Evolutionary conservation across 768 basidiomycete genomes (phyloP).

Genomic region (Termitomyces sp.): DNA sequence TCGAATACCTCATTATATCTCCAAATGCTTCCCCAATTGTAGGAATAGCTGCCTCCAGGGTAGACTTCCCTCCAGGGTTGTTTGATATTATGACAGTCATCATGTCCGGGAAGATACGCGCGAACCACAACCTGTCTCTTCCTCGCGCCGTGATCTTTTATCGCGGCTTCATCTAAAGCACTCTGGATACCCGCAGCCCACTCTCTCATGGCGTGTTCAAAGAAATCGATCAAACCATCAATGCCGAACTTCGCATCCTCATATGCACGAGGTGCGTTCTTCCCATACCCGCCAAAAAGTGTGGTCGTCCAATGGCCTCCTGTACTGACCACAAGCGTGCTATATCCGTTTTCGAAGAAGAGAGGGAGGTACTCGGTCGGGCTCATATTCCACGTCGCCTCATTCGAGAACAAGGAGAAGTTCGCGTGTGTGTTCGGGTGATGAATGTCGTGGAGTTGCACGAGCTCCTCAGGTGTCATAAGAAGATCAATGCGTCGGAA

Average conservation of each 20-base stretch:
- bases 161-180: constrained; percentile 30
- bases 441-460: constrained; percentile 32
- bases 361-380: constrained; percentile 46
- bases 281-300: constrained; percentile 33
- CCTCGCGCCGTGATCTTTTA: constrained; percentile 11
- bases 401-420: constrained; percentile 48
- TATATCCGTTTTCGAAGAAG: constrained; percentile 49
- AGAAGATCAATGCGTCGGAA: constrained; percentile 65
- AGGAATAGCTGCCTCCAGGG: constrained; percentile 44
- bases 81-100: constrained; percentile 48
- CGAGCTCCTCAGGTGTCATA: constrained; percentile 41
- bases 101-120: constrained; percentile 61
- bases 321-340: constrained; percentile 57
- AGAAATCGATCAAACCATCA: constrained; percentile 49
- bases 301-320: constrained; percentile 68
- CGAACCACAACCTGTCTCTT: constrained; percentile 47
- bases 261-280: not conserved
- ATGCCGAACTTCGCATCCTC: constrained; percentile 40
- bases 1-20: constrained; percentile 54
- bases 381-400: constrained; percentile 47
- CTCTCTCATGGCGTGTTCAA: constrained; percentile 45
- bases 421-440: constrained; percentile 23
- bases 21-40: constrained; percentile 61
- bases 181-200: constrained; percentile 52
- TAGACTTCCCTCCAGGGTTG: constrained; percentile 41